Evolutionary conservation across 805 yeast species (phyloP), one percentile per base, ranked within the genome.

Genomic region (Babjeviella inositovora): DNA sequence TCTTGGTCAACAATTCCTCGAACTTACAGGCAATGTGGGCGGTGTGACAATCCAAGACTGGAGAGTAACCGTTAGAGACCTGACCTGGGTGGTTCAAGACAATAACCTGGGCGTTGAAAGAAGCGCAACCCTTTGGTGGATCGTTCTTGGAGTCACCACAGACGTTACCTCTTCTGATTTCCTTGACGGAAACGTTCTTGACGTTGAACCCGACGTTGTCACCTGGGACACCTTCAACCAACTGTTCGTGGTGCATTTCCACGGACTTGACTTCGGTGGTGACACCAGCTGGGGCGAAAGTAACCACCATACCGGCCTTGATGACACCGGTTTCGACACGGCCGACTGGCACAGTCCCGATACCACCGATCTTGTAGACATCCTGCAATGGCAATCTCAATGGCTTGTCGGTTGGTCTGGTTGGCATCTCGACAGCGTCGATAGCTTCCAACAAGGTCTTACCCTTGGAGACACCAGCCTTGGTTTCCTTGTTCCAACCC

Each of bases 51-150:
- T 80, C 90, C 49, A 80, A 65, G 38, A 80, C 90, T 60, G 92
- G 90, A 48, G 84, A 62, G 77, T 79, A 79, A 50, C 93, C 93
- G 42, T 85, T 72, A 47, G 85, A 62, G 55, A 80, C 67, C 60
- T 80, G 90, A 70, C 92, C 87, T 38, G 90, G 85, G 63, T 77
- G 85, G 76, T 77, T 77, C 63, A 79, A 70, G 61, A 79, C 69
- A 47, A 79, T 75, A 38, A 79, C 80, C 60, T 77, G 84, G 48
- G 87, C 80, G 54, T 65, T 64, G 82, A 79, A 77, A 48, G 82
- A 72, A 38, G 63, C 75, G 50, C 70, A 57, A 41, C 69, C 87
- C 60, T 62, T 53, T 49, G 90, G 87, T 48, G 90, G 85, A 53
- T 79, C 90, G 68, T 72, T 68, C 71, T 74, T 71, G 56, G 84